Evolutionary conservation across 1,284 basidiomycete genomes (phyloP), one percentile per base, ranked within the genome.

Genomic region (Afroboletus lepidellus): DNA sequence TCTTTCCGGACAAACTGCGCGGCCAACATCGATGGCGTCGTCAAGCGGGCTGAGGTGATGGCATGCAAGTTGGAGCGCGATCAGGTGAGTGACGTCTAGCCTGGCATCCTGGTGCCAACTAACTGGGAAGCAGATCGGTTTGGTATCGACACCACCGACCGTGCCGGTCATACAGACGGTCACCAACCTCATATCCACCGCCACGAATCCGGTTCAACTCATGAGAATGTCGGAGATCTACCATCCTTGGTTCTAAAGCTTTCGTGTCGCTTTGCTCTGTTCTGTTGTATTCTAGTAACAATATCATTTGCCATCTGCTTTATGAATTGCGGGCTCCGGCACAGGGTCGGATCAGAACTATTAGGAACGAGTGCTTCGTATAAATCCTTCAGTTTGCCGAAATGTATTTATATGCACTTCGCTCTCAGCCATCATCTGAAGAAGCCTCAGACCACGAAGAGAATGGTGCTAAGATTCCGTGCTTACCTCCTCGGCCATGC

Each of bases 401-500:
- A 90, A 92, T 23, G 83, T 77, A 54, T 83, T 80, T 60, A 94
- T 91, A 51, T 88, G 83, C 6, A 63, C 74, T 69, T 94, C 92
- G 61, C 87, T 87, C 63, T 90, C 90, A 9, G 81, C 69, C 85
- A 93, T 87, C 92, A 94, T 94, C 87, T 92, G 55, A 7, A 48
- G 1, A 27, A 51, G 16, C 18, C n/a, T 21, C 55, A 27, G 29
- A n/a, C 20, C 46, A 21, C 33, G 25, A 47, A 33, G 41, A 13
- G n/a, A 30, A 45, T 33, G 44, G 51, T 30, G 51, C 41, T n/a
- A 47, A 30, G 18, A 48, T 6, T 41, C 38, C 11, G 41, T 33
- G 63, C 83, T 71, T 54, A 89, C 90, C 75, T 94, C 91, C 65
- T 90, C 84, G n/a, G 94, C 90, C 88, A 96, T 92, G 47, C 79